phyloP scores from a whole-genome alignment of 2,329 filamentous ascomycete species.

The Fusarium sp. region DNA sequence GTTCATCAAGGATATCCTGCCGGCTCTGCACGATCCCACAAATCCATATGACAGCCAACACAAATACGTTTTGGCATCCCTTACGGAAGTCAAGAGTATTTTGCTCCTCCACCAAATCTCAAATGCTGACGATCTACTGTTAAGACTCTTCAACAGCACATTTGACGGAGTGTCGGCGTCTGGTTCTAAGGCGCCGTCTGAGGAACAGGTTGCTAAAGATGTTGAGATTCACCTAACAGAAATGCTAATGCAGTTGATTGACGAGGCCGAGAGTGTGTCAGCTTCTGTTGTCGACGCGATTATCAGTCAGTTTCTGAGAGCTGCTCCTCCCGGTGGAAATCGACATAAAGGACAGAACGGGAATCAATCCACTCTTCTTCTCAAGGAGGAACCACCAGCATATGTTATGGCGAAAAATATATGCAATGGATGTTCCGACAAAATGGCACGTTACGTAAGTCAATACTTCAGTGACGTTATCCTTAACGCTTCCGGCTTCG shows the following conservation, averaged over 20 bases:
- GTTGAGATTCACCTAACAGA: conserved; percentile 92
- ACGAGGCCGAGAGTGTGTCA: conserved; percentile 80
- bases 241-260: conserved; percentile 83
- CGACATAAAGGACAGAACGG: conserved; percentile 72
- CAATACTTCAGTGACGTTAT: conserved; percentile 98
- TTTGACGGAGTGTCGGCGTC: conserved; percentile 91
- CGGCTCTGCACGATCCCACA: conserved; percentile 83
- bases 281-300: conserved; percentile 88
- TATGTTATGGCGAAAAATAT: conserved; percentile 97
- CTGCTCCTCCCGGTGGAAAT: conserved; percentile 73
- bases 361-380: conserved; percentile 82
- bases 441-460: conserved; percentile 93
- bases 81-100: conserved; percentile 94
- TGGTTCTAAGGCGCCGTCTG: conserved; percentile 71
- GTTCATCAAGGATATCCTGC: conserved; percentile 83
- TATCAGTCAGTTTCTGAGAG: conserved; percentile 92
- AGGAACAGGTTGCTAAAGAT: conserved; percentile 88
- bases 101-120: conserved; percentile 89
- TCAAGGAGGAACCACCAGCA: conserved; percentile 88
- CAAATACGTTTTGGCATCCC: conserved; percentile 86
- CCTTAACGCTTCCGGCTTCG: conserved; percentile 78
- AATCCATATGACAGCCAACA: conserved; percentile 94
- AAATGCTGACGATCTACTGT: conserved; percentile 78
- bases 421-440: conserved; percentile 87
- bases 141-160: conserved; percentile 83